These are phyloP conservation scores for Trypanosoma boissoni DNA, from an alignment of 208 protist genomes.

Conservation along the genomic window DNA sequence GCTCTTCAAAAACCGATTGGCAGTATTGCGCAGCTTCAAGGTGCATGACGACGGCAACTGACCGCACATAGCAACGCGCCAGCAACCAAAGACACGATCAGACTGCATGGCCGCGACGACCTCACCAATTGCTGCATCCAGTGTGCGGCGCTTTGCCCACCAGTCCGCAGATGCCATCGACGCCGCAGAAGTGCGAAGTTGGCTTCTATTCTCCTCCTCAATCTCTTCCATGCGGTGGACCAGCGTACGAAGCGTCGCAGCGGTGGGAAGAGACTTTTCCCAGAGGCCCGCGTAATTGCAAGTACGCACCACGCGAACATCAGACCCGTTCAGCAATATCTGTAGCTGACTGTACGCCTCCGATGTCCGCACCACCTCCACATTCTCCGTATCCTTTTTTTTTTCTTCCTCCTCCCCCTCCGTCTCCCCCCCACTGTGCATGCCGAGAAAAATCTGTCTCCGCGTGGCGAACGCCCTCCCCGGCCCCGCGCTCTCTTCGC, in stretches of 20 bases:
- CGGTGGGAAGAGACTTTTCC: background rate
- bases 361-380: background rate
- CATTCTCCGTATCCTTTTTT: background rate
- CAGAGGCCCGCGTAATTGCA: background rate
- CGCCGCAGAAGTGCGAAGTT: background rate
- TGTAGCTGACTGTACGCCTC: background rate
- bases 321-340: background rate
- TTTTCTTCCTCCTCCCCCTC: background rate
- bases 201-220: background rate
- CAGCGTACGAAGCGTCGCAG: background rate
- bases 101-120: slow-evolving; percentile 36
- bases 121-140: slow-evolving; percentile 16
- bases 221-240: background rate
- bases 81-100: slow-evolving; percentile 26
- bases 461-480: background rate
- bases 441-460: background rate
- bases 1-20: slow-evolving; percentile 12
- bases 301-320: background rate
- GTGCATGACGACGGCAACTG: slow-evolving; percentile 24
- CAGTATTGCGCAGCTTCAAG: slow-evolving; percentile 13
- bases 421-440: background rate
- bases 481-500: no score
- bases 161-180: slow-evolving; percentile 4
- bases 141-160: slow-evolving; percentile 19
- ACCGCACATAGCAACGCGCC: slow-evolving; percentile 35